Evolutionary conservation across 805 yeast genomes (phyloP), one percentile per base, ranked within the genome.

Genomic region (Pichia scutulata): DNA sequence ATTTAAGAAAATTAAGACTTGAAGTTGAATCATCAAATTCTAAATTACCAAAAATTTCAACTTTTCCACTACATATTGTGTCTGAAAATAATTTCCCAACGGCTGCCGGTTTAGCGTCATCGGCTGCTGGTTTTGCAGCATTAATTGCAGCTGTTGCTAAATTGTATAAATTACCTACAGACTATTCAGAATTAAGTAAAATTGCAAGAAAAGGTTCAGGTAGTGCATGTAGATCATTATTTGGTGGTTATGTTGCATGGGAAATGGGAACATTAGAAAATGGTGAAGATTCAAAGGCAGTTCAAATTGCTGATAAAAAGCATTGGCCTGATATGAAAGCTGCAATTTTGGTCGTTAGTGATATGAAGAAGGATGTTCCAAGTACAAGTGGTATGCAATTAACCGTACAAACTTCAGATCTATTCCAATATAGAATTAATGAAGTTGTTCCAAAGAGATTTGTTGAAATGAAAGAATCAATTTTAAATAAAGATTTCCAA

Each of bases 171-270:
- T 80, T 93, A 53, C 95, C 96, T n/a, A 86, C 86, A 62, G 78
- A 85, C 53, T 74, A 78, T 62, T 85, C 93, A 22, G 96, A 89
- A 62, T 77, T 93, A 55, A 87, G 96, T 56, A 85, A 84, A 63
- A 86, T 93, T 63, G 99, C 99, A 14, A 82, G 99, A 70, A 92
- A 89, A 70, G 99, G 99, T 30, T 89, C 97, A 7, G 99, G 99
- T 2, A 89, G 97, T 14, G 99, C 99, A 7, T 93, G 99, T 71
- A 79, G 99, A 68, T 93, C 98, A 9, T 73, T 93, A 55, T 89
- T 88, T 69, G 98, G 99, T 44, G 99, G 99, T 8, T 93, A 82
- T 64, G 99, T 93, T 13, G 98, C 98, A 4, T 93, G 99, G 99
- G 97, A 93, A 68, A 89, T 90, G 97, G 99, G 99, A 51, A 57